Evolutionary conservation across 495 filamentous ascomycete species (phyloP).

Genomic region (Tuber umbilicatum): DNA sequence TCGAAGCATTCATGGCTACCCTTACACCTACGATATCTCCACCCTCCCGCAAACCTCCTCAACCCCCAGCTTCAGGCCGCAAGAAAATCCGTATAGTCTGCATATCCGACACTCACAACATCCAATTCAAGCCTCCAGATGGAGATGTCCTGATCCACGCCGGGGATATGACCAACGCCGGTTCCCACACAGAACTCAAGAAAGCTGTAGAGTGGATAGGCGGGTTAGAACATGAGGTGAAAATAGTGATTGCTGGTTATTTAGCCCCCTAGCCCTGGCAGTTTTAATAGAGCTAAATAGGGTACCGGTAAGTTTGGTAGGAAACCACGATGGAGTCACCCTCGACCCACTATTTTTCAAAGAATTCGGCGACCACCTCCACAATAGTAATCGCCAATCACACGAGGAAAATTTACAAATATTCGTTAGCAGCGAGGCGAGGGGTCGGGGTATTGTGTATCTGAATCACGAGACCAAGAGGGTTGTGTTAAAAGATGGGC

Average conservation of each 20-base stretch:
- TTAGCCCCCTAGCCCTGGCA: not conserved
- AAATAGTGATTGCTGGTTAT: constrained; percentile 81
- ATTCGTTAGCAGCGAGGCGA: constrained; percentile 18
- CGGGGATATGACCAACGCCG: constrained; percentile 72
- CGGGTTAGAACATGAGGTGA: constrained; percentile 63
- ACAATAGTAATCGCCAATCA: constrained; percentile 18
- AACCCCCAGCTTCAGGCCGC: not conserved
- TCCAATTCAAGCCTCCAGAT: constrained; percentile 53
- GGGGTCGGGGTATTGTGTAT: constrained; percentile 45
- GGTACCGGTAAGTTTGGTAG: constrained; percentile 7
- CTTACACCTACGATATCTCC: not conserved
- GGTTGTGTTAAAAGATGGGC: constrained; percentile 37
- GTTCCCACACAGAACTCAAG: constrained; percentile 66
- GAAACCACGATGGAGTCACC: constrained; percentile 37
- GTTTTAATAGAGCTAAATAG: not conserved
- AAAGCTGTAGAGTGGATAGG: constrained; percentile 71
- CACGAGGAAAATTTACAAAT: constrained; percentile 26
- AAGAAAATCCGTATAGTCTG: constrained; percentile 55
- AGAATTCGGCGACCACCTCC: constrained; percentile 15
- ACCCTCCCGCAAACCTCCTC: not conserved
- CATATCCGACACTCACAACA: constrained; percentile 84
- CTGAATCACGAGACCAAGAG: constrained; percentile 44
- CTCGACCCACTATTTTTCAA: constrained; percentile 23
- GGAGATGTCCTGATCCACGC: constrained; percentile 87
- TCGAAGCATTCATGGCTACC: not conserved